Evolutionary conservation across 2,329 filamentous ascomycete genomes (phyloP), one percentile per base, ranked within the genome.

Genomic region (Fusarium camptoceras): DNA sequence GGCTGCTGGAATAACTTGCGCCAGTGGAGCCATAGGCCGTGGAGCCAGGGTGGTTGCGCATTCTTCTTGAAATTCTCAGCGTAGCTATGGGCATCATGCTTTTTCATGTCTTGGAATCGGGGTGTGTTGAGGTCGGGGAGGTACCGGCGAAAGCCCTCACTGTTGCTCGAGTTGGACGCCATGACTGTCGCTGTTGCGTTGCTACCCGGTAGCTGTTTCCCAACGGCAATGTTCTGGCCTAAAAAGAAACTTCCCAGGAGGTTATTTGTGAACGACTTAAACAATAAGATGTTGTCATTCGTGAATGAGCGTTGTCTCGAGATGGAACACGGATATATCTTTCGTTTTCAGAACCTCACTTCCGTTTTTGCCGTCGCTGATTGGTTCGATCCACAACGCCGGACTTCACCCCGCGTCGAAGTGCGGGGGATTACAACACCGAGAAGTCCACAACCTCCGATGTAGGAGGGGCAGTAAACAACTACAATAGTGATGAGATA

Each of bases 41-140:
- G 85, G 18, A 93, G 80, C 91, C 91, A 93, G 2, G 91, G 90
- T 0, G 91, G 91, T 15, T 82, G 80, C 2, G 86, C 86, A 22
- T 83, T 78, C 34, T 87, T 83, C 64, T 87, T 87, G 75, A 93
- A 91, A 6, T 80, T 85, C 8, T 84, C 79, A 0, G 87, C 88
- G 66, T 93, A 92, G 63, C 87, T 84, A 59, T 89, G 85, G 5
- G 88, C 84, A 76, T 90, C 84, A 76, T 92, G 89, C 55, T 84
- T 83, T 63, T 87, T 84, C 81, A 91, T 89, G 8, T 51, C 16
- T 7, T 51, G 54, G 2, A 65, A 65, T 1, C 62, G 41, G 0
- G 60, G 60, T 8, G 20, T 20, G 4, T 22, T 48, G 0, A 65
- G 34, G 6, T 65, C 54, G 0, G 62, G 60, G 8, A 65, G 60